Evolutionary conservation across 108 stramenopile species (phyloP).

Genomic region (Bacterosira constricta): DNA sequence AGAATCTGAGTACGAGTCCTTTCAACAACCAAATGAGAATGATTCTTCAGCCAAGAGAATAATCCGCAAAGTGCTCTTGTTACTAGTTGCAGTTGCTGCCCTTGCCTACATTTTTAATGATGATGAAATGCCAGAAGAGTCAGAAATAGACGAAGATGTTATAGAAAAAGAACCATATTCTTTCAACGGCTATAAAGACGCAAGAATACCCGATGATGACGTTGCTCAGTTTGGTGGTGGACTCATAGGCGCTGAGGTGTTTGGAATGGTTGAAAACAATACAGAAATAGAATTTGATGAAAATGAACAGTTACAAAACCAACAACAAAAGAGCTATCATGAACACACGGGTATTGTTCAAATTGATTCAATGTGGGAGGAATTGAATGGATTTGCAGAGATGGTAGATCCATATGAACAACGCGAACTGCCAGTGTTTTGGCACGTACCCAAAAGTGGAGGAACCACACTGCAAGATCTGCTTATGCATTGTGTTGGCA

Average conservation of each 20-base stretch:
- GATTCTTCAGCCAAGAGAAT: neutral
- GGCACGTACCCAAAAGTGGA: slow-evolving; percentile 44
- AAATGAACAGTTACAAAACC: neutral
- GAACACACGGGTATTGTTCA: slow-evolving; percentile 25
- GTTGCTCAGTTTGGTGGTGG: slow-evolving; percentile 22
- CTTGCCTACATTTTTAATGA: slow-evolving; percentile 11
- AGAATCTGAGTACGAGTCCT: slow-evolving; percentile 1
- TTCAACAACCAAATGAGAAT: neutral
- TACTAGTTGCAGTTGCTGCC: slow-evolving; percentile 1
- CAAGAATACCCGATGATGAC: slow-evolving; percentile 40
- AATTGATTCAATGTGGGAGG: slow-evolving; percentile 33
- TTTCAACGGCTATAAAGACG: slow-evolving; percentile 34
- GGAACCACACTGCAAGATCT: slow-evolving; percentile 48
- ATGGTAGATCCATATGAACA: slow-evolving; percentile 34
- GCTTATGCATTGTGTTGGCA: slow-evolving; percentile 45
- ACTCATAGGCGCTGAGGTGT: neutral
- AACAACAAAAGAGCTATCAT: slow-evolving; percentile 9
- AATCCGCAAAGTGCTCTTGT: slow-evolving; percentile 11
- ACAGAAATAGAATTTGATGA: neutral
- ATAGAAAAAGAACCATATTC: slow-evolving; percentile 22
- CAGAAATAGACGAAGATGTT: slow-evolving; percentile 1
- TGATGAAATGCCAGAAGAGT: slow-evolving; percentile 2
- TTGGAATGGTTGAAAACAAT: neutral
- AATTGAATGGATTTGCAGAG: slow-evolving; percentile 41
- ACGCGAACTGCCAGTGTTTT: slow-evolving; percentile 33